Base-by-base conservation (phyloP, 306 rosid genomes). In the Fragaria ananassa region DNA sequence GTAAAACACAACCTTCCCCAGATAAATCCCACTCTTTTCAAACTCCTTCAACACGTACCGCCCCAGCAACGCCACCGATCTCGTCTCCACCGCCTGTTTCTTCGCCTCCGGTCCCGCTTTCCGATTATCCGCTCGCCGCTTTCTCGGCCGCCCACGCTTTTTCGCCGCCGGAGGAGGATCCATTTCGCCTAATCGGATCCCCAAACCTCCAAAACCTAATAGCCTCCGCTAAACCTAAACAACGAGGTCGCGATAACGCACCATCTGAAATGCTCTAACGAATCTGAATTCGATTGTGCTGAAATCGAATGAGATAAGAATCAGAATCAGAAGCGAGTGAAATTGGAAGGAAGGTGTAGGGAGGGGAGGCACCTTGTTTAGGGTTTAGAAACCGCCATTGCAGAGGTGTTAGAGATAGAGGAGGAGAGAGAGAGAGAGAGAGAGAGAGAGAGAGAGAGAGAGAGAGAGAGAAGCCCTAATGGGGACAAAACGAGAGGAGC, bases 111-210 rank as follows among this genome's bases (percentile, higher is more conserved):
- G 49, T 35, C 69, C 89, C 76, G 74, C 50, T 77, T 82, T 81
- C 18, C 63, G 76, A 27, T 81, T 92, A 45, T 83, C 91, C 15
- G 77, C 75, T 76, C 87, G 84, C 82, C 93, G 78, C 70, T 96
- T 96, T 84, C 96, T 79, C 6, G 99, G 99, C 10, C 99, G 90
- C n/a, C 99, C 99, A 58, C 99, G 88, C 79, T 93, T 80, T 87
- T 88, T 87, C 2, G 44, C 82, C 18, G 76, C 90, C 17, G 91
- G 86, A 10, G 90, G 85, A 10, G 86, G 77, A n/a, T 95, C 99
- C 99, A 91, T 95, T 25, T 41, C n/a, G 63, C 39, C 72, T 10
- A 80, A 71, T 53, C 66, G 68, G 61, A 70, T 68, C 78, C 78
- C 74, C 29, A 61, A 78, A 67, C 12, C 64, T 77, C 74, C 42